Percentiles rank a stretch among this genome's conserved stretches.
These are phyloP conservation scores for Phytophthora palmivora DNA, from an alignment of 352 stramenopile genomes.

Conservation along the genomic window DNA sequence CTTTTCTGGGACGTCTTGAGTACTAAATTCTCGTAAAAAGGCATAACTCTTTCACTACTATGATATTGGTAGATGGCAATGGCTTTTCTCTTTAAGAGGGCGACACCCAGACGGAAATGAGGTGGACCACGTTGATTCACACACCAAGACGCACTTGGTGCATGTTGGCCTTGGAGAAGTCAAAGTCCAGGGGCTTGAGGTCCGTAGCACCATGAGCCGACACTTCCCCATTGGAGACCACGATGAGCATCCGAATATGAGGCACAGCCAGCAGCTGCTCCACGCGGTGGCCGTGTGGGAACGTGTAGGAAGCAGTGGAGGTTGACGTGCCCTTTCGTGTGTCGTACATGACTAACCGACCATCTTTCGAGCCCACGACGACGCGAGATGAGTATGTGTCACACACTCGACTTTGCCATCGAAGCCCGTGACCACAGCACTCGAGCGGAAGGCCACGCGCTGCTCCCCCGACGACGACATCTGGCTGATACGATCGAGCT, in stretches of 20 bases:
- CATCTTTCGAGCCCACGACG: slow-evolving; percentile 81
- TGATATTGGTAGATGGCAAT: slow-evolving; percentile 89
- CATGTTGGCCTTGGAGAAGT: slow-evolving; percentile 81
- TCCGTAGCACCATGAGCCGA: slow-evolving; percentile 82
- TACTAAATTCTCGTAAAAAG: slow-evolving; percentile 80
- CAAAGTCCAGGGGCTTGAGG: slow-evolving; percentile 76
- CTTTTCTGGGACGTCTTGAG: slow-evolving; percentile 77
- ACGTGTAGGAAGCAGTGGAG: slow-evolving; percentile 69
- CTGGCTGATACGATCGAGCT: slow-evolving; percentile 9
- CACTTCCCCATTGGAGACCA: slow-evolving; percentile 78
- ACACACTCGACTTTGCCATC: slow-evolving; percentile 87
- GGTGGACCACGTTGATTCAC: slow-evolving; percentile 87
- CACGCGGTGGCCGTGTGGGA: slow-evolving; percentile 74
- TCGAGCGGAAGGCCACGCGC: slow-evolving; percentile 83
- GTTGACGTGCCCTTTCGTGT: slow-evolving; percentile 82
- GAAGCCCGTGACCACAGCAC: slow-evolving; percentile 74
- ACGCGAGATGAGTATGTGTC: slow-evolving; percentile 90
- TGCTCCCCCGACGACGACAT: slow-evolving; percentile 29
- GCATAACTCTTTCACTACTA: slow-evolving; percentile 80
- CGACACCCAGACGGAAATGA: slow-evolving; percentile 84
- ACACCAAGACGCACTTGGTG: slow-evolving; percentile 75
- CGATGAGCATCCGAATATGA: slow-evolving; percentile 89
- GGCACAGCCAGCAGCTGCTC: slow-evolving; percentile 86
- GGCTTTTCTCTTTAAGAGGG: slow-evolving; percentile 66
- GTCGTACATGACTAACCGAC: slow-evolving; percentile 88